phyloP scores from a whole-genome alignment of 257 asterid genomes.

The Petunia secreta region DNA sequence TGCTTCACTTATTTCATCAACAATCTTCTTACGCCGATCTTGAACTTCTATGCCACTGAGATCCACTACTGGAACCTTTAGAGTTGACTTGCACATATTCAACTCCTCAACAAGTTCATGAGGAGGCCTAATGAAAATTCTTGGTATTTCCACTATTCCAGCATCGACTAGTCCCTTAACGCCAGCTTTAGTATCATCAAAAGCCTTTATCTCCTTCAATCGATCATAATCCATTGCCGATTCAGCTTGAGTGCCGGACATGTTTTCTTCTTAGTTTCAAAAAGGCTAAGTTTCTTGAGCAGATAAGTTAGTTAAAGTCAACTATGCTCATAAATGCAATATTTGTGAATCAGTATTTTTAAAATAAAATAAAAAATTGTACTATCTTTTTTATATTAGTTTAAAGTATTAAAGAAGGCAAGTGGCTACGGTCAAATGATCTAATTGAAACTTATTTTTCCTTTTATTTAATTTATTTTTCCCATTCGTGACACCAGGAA shows the following conservation, averaged over 20 bases:
- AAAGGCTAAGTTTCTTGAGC: neutral
- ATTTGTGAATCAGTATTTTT: too few species aligned
- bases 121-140: slow-evolving; percentile 40
- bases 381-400: too few species aligned
- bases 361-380: too few species aligned
- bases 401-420: too few species aligned
- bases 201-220: slow-evolving; percentile 30
- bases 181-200: slow-evolving; percentile 28
- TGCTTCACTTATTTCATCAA: slow-evolving; percentile 45
- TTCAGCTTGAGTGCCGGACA: neutral
- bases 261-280: neutral
- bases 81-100: slow-evolving; percentile 3
- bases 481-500: too few species aligned
- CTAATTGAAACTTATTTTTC: too few species aligned
- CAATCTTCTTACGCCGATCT: slow-evolving; percentile 31
- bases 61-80: slow-evolving; percentile 55
- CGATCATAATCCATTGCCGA: slow-evolving; percentile 19
- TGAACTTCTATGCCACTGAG: slow-evolving; percentile 34
- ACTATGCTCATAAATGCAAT: neutral
- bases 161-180: slow-evolving; percentile 43
- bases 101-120: slow-evolving; percentile 48
- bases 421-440: too few species aligned
- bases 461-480: too few species aligned
- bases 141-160: slow-evolving; percentile 33
- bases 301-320: neutral